These are phyloP conservation scores for Myxozyma melibiosi DNA, from an alignment of 805 yeast genomes.

Conservation along the genomic window DNA sequence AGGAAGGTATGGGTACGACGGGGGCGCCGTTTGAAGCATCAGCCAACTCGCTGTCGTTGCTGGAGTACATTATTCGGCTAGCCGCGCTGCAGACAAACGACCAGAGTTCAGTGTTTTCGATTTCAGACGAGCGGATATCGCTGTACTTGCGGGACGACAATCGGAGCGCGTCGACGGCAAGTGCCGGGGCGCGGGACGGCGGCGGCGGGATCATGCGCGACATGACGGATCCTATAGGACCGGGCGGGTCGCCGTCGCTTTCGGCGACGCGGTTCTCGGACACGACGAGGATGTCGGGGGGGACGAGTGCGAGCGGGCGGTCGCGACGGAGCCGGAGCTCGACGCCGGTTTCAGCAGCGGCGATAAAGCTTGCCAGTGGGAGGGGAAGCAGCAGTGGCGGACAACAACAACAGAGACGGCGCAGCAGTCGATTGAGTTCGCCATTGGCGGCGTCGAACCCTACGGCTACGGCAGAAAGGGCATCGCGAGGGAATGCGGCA, in stretches of 20 bases:
- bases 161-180: conserved; percentile 9
- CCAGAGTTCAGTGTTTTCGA: conserved; percentile 53
- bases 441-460: background rate
- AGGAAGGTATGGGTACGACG: background rate
- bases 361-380: background rate
- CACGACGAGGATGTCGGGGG: background rate
- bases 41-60: conserved; percentile 48
- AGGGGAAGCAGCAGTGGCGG: conserved; percentile 27
- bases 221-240: conserved; percentile 30
- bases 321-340: conserved; percentile 4
- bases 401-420: no score
- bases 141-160: conserved; percentile 63
- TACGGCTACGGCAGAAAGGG: background rate
- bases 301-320: background rate
- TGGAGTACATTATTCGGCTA: conserved; percentile 66
- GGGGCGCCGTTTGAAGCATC: conserved; percentile 1
- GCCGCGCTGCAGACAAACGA: conserved; percentile 63
- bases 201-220: conserved; percentile 17
- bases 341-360: background rate
- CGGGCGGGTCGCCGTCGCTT: conserved; percentile 25
- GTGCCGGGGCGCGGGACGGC: background rate
- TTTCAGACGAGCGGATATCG: conserved; percentile 67
- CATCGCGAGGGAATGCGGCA: no score
- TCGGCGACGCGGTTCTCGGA: conserved; percentile 12
- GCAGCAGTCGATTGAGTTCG: background rate